Evolutionary conservation across 768 basidiomycete genomes (phyloP).

Genomic region (Mycena rosella): DNA sequence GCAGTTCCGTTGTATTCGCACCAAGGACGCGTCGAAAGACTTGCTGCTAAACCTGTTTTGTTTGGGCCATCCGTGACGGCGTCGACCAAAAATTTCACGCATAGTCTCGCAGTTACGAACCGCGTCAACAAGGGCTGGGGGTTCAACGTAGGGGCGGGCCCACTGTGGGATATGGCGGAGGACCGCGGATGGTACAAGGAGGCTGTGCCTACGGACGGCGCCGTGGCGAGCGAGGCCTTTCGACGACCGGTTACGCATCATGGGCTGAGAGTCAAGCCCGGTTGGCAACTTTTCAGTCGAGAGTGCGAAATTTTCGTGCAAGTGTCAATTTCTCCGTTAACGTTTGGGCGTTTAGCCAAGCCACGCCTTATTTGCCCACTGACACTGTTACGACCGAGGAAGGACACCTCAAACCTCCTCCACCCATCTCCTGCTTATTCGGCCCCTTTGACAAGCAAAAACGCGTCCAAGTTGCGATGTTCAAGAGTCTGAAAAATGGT

Average conservation of each 20-base stretch:
- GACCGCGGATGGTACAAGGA: conserved; percentile 87
- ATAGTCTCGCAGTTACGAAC: conserved; percentile 59
- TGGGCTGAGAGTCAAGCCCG: conserved; percentile 56
- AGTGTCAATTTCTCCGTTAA: conserved; percentile 11
- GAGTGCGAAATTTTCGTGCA: conserved; percentile 52
- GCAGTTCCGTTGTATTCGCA: conserved; percentile 71
- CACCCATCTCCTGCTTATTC: conserved; percentile 71
- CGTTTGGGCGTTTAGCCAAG: conserved; percentile 57
- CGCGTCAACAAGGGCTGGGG: conserved; percentile 81
- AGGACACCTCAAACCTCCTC: conserved; percentile 63
- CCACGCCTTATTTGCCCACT: conserved; percentile 70
- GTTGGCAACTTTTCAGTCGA: conserved; percentile 59
- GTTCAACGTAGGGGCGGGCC: conserved; percentile 80
- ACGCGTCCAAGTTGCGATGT: conserved; percentile 62
- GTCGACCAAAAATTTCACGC: conserved; percentile 70
- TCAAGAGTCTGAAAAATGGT: conserved; percentile 73
- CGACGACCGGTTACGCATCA: conserved; percentile 73
- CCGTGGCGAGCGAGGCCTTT: conserved; percentile 58
- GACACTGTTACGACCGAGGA: conserved; percentile 64
- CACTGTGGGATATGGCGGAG: conserved; percentile 83
- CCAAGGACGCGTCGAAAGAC: conserved; percentile 69
- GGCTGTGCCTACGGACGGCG: conserved; percentile 48
- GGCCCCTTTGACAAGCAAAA: conserved; percentile 73
- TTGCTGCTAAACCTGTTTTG: conserved; percentile 61
- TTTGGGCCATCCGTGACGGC: conserved; percentile 59